Percentiles rank a stretch among this genome's conserved stretches.
Conservation (phyloP, 2,329 filamentous ascomycete species). For the Annulohypoxylon truncatum region DNA sequence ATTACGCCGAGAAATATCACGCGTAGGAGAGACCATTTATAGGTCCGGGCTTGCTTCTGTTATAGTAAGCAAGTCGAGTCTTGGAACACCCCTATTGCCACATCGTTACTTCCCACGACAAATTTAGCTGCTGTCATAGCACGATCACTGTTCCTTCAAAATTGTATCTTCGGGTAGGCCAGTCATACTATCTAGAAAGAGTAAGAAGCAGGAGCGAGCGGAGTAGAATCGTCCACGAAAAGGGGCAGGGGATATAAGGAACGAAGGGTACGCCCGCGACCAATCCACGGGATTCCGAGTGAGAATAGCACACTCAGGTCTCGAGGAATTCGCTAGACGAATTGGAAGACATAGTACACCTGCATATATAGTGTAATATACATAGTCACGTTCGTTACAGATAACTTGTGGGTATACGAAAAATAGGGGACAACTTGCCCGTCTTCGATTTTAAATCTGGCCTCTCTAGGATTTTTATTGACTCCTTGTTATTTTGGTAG, state of each 20-base stretch:
- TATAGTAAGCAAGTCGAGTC: conserved; percentile 1
- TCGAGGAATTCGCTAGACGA: too few species aligned
- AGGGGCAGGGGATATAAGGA: background rate
- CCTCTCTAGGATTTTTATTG: too few species aligned
- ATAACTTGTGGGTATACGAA: too few species aligned
- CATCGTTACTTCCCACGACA: background rate
- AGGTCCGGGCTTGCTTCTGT: background rate
- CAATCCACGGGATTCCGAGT: background rate
- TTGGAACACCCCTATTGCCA: background rate
- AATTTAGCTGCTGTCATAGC: background rate
- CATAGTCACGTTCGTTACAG: background rate
- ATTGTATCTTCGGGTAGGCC: background rate
- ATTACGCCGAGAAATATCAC: background rate
- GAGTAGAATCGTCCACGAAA: background rate
- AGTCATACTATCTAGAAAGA: background rate
- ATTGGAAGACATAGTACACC: background rate
- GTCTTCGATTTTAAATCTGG: too few species aligned
- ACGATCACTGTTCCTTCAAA: background rate
- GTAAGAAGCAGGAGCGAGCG: background rate
- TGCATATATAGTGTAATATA: background rate
- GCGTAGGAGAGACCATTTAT: background rate
- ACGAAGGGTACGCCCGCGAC: background rate
- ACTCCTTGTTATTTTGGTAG: too few species aligned
- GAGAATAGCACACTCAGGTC: background rate
- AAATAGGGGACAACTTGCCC: background rate